Conservation (phyloP, 139 green algal species). For the Chlamydomonas incerta region DNA sequence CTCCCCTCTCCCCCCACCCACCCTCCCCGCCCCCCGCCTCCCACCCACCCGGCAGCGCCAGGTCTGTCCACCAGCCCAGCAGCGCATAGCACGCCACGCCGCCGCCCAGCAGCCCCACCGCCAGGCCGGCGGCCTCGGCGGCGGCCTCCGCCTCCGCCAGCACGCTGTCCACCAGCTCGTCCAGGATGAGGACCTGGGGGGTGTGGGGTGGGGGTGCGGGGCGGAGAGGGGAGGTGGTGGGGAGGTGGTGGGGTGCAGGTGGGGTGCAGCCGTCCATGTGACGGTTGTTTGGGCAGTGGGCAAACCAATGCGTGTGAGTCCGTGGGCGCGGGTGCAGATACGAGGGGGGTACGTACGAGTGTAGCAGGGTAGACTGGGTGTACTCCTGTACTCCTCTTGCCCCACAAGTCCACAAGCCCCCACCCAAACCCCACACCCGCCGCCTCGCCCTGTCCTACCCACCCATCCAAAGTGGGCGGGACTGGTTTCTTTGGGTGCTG, state of each 20-base stretch:
- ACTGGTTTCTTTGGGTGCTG: no score
- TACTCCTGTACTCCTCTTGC: no score
- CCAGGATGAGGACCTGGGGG: constrained; percentile 11
- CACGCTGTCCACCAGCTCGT: constrained; percentile 19
- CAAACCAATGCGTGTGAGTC: no score
- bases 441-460: no score
- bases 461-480: no score
- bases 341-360: no score
- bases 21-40: neutral
- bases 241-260: neutral
- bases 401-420: no score
- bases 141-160: constrained; percentile 10
- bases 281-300: no score
- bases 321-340: no score
- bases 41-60: constrained; percentile 29
- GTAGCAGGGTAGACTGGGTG: no score
- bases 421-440: no score
- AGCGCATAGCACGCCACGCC: constrained; percentile 31
- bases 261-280: no score
- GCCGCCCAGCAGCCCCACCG: constrained; percentile 35
- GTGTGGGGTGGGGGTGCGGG: neutral
- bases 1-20: neutral
- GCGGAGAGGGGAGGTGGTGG: neutral
- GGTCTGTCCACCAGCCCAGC: constrained; percentile 19
- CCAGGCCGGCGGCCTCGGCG: constrained; percentile 4